Conservation (phyloP, 768 basidiomycete species). For the Leccinum truebloodii region DNA sequence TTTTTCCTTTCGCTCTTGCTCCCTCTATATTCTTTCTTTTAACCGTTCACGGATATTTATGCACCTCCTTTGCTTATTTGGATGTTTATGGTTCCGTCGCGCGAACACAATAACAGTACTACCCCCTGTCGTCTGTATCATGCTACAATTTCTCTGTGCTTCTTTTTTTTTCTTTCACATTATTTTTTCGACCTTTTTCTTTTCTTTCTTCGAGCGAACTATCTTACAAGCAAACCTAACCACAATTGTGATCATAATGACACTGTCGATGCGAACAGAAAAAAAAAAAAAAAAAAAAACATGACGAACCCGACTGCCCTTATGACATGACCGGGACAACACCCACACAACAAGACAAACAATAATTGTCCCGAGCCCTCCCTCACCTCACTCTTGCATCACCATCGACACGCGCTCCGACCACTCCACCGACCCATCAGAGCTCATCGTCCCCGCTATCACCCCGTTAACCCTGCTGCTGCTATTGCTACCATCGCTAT, state of each 20-base stretch:
- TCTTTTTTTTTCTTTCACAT: background rate
- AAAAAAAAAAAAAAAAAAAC: background rate
- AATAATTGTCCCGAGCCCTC: background rate
- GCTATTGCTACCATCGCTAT: background rate
- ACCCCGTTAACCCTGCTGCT: background rate
- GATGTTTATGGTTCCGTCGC: constrained; percentile 5
- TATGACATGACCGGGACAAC: background rate
- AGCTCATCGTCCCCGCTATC: background rate
- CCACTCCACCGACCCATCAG: constrained; percentile 14
- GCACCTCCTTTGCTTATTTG: background rate
- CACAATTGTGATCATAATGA: constrained; percentile 19
- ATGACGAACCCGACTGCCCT: background rate
- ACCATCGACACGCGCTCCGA: constrained; percentile 13
- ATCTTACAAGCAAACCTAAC: constrained; percentile 33
- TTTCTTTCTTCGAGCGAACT: constrained; percentile 10
- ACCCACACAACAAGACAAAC: background rate
- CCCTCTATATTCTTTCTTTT: background rate
- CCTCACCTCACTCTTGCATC: constrained; percentile 20
- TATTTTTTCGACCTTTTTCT: background rate
- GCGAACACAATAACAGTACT: constrained; percentile 14
- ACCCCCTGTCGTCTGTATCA: constrained; percentile 19
- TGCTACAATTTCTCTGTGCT: constrained; percentile 19
- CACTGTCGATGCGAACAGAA: constrained; percentile 1
- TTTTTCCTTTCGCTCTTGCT: background rate
- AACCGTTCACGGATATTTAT: background rate